Base-by-base conservation (phyloP, 148 eudicot species). In the Rhododendron simsii region DNA sequence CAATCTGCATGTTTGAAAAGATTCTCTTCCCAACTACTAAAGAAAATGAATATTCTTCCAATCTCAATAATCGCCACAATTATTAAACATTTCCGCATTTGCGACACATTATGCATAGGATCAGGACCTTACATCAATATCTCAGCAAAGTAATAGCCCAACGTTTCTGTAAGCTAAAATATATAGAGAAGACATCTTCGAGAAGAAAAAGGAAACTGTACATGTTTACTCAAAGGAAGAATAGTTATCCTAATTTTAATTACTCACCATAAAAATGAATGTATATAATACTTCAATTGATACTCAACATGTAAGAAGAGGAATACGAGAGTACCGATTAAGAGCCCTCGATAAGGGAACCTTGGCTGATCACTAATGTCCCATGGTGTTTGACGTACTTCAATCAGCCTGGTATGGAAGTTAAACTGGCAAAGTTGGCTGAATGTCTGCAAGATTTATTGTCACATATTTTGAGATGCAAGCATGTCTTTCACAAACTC, bases 391-490 rank as follows among this genome's bases (percentile, higher is more conserved):
- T 85, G 91, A 86, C 84, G 81, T 86, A 97, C 86, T 91, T 92
- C 92, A 65, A 97, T 90, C 61, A 87, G 89, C 88, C 96, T 92
- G 2, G 92, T 91, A 69, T 51, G 89, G 84, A 89, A 78, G 91
- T 91, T 91, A 89, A 90, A 95, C 59, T 80, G 87, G 89, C 99
- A 94, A n/a, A 95, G 81, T 89, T 97, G 99, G 91, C 98, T 97
- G 85, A 97, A 93, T 82, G 99, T 97, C 99, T 97, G 94, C 85
- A 86, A 82, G 50, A 86, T 47, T 35, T 79, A 61, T 84, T 35
- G 21, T 44, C 75, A 80, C 4, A 83, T 41, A 35, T 35, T 51
- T 9, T 73, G 20, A 84, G 53, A 75, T 76, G 51, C 23, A 55
- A 76, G 14, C 37, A 55, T 67, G 50, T 51, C 18, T 41, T 84